Conservation (phyloP, 2,329 filamentous ascomycete species). For the Rutstroemia sp. region DNA sequence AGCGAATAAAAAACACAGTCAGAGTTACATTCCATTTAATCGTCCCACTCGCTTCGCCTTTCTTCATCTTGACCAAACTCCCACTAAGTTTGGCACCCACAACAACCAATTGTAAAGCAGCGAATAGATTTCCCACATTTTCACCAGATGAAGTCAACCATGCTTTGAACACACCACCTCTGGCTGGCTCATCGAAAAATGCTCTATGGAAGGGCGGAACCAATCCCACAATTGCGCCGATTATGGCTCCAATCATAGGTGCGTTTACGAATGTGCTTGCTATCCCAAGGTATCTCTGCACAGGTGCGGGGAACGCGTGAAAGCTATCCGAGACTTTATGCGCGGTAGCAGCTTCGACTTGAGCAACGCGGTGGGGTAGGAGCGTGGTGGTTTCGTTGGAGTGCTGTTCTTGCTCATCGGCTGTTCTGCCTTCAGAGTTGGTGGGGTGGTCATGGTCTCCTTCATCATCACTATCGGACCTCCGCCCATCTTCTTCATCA, state of each 20-base stretch:
- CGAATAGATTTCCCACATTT: slow-evolving; percentile 57
- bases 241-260: slow-evolving; percentile 50
- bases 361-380: slow-evolving; percentile 12
- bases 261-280: slow-evolving; percentile 49
- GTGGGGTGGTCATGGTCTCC: slow-evolving; percentile 22
- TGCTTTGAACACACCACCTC: slow-evolving; percentile 57
- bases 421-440: slow-evolving; percentile 21
- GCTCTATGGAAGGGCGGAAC: slow-evolving; percentile 49
- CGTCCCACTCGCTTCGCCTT: slow-evolving; percentile 27
- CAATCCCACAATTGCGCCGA: slow-evolving; percentile 52
- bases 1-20: slow-evolving; percentile 46
- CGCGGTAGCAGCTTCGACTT: background rate
- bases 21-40: slow-evolving; percentile 42
- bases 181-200: slow-evolving; percentile 49
- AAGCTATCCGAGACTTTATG: slow-evolving; percentile 5
- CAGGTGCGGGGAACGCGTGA: slow-evolving; percentile 16
- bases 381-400: slow-evolving; percentile 18
- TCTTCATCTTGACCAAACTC: slow-evolving; percentile 40
- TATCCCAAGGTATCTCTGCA: slow-evolving; percentile 20
- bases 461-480: slow-evolving; percentile 7
- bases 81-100: slow-evolving; percentile 57
- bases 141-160: slow-evolving; percentile 56
- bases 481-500: slow-evolving; percentile 22
- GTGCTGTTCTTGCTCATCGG: slow-evolving; percentile 21
- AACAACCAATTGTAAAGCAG: slow-evolving; percentile 56